phyloP scores from a whole-genome alignment of 768 basidiomycete genomes.

The Lyophyllum shimeji region DNA sequence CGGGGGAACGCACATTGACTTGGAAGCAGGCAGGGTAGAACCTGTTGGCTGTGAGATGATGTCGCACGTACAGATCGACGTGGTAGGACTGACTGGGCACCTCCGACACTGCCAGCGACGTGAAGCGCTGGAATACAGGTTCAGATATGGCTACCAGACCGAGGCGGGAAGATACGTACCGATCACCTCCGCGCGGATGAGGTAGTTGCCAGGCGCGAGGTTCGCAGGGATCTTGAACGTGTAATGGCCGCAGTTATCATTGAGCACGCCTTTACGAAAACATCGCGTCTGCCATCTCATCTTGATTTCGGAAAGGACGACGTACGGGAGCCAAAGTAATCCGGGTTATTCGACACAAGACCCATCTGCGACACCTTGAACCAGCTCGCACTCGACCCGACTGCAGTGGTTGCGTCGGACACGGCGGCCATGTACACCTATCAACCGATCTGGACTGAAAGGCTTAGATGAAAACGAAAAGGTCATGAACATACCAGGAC shows the following conservation, averaged over 20 bases:
- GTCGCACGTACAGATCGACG: too few species aligned
- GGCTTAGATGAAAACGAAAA: neutral
- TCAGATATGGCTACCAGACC: neutral
- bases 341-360: slow-evolving; percentile 45
- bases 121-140: slow-evolving; percentile 34
- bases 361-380: slow-evolving; percentile 54
- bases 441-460: neutral
- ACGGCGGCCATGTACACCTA: slow-evolving; percentile 51
- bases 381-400: slow-evolving; percentile 41
- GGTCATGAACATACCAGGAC: slow-evolving; percentile 28
- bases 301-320: neutral
- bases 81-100: slow-evolving; percentile 35
- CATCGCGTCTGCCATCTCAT: neutral
- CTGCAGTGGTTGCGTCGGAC: slow-evolving; percentile 41
- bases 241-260: slow-evolving; percentile 54
- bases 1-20: slow-evolving; percentile 26
- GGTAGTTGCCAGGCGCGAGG: slow-evolving; percentile 44
- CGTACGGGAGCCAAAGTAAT: slow-evolving; percentile 43
- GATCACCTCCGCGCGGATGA: slow-evolving; percentile 47
- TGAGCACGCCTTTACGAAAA: slow-evolving; percentile 27
- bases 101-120: slow-evolving; percentile 37
- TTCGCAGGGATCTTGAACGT: slow-evolving; percentile 44
- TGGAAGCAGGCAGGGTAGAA: slow-evolving; percentile 50
- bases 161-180: slow-evolving; percentile 25
- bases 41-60: slow-evolving; percentile 7